phyloP scores from a whole-genome alignment of 306 rosid genomes.

The Cajanus cajan region DNA sequence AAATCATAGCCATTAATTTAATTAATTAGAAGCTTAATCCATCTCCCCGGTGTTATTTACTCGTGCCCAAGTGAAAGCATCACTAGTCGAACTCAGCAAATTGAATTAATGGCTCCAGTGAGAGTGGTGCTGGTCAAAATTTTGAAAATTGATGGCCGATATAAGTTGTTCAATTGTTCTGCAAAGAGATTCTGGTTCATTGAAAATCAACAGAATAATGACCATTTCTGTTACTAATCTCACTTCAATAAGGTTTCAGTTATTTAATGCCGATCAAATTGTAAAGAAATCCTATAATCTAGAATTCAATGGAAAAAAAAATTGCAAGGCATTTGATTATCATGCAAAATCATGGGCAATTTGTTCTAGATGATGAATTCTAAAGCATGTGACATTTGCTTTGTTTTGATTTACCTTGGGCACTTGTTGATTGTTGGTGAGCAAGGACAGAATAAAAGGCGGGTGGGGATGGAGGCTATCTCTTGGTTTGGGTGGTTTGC shows the following conservation, averaged over 20 bases:
- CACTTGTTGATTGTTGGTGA: neutral
- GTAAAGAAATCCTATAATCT: neutral
- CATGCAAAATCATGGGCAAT: neutral
- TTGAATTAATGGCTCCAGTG: neutral
- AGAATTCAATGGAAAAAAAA: neutral
- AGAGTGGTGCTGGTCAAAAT: neutral
- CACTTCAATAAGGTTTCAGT: neutral
- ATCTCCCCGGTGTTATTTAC: no score
- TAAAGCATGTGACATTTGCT: neutral
- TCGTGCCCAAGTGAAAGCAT: no score
- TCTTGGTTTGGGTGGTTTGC: constrained; percentile 77
- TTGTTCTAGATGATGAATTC: neutral
- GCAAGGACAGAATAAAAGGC: constrained; percentile 53
- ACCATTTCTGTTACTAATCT: neutral
- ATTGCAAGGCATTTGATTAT: neutral
- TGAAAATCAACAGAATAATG: neutral
- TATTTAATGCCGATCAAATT: neutral
- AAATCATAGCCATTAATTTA: no score
- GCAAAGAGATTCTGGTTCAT: neutral
- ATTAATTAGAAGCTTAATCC: no score
- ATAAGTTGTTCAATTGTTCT: no score
- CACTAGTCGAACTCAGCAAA: neutral
- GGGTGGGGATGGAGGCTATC: constrained; percentile 98
- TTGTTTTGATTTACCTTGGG: neutral
- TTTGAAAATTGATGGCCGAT: neutral